A percentile compares a stretch with the other conserved stretches of the same genome.
These are phyloP conservation scores for Cladosporium halotolerans DNA, from an alignment of 2,329 filamentous ascomycete genomes.

Conservation along the genomic window DNA sequence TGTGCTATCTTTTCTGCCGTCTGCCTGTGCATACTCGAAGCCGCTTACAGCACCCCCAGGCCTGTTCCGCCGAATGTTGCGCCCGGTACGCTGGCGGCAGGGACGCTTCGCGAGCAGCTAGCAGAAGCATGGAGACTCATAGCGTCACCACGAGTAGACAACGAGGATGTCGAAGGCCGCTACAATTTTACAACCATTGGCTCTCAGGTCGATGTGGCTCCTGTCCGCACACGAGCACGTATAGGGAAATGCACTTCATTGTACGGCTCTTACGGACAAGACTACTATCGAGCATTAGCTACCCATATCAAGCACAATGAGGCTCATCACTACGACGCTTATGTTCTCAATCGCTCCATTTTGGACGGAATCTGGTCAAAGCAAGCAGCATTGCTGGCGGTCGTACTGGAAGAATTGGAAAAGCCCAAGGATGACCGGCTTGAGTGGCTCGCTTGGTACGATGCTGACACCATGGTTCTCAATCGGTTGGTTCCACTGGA, in stretches of 20 bases:
- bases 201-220: background rate
- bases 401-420: background rate
- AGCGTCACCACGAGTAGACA: too few relatives aligned
- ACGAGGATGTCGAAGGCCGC: background rate
- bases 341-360: background rate
- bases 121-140: too few relatives aligned
- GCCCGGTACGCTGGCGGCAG: too few relatives aligned
- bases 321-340: background rate
- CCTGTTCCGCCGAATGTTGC: too few relatives aligned
- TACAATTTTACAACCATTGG: background rate
- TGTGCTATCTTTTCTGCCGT: too few relatives aligned
- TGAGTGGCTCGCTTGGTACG: conserved; percentile 12
- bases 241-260: background rate
- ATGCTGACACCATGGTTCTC: conserved; percentile 25
- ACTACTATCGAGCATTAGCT: background rate
- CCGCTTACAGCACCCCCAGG: too few relatives aligned
- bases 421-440: background rate
- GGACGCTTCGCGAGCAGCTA: too few relatives aligned
- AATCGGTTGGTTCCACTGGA: conserved; percentile 28
- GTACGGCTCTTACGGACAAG: background rate
- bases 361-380: background rate
- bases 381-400: background rate
- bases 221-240: background rate
- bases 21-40: too few relatives aligned
- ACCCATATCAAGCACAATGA: background rate